A percentile compares a stretch with the other conserved stretches of the same genome.
Conservation (phyloP, 768 basidiomycete species). For the Gloeophyllum trabeum region DNA sequence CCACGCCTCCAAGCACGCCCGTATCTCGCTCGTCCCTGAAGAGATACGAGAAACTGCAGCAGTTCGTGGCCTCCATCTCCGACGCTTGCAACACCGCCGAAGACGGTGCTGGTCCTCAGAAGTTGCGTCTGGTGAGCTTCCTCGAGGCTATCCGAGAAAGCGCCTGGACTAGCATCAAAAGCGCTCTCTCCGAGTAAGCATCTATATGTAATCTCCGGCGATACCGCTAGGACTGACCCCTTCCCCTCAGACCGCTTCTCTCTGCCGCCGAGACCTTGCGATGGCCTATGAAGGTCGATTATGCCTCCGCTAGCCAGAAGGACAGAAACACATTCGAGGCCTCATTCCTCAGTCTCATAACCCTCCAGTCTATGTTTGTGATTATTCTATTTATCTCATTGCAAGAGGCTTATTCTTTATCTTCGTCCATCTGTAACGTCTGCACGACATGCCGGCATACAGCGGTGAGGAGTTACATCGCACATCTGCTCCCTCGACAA, state of each 20-base stretch:
- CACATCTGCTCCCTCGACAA: slow-evolving; percentile 3
- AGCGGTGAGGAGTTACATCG: slow-evolving; percentile 45
- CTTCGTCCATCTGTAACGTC: slow-evolving; percentile 2
- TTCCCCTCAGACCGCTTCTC: slow-evolving; percentile 41
- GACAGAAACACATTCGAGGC: slow-evolving; percentile 59
- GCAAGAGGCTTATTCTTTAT: slow-evolving; percentile 3
- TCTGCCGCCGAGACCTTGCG: slow-evolving; percentile 58
- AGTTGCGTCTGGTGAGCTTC: slow-evolving; percentile 51
- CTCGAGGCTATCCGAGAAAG: slow-evolving; percentile 49
- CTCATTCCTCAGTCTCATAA: slow-evolving; percentile 67
- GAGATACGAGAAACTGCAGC: slow-evolving; percentile 48
- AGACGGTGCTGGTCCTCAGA: slow-evolving; percentile 29
- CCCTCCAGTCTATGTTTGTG: slow-evolving; percentile 69
- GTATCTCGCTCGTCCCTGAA: slow-evolving; percentile 37
- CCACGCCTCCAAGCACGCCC: slow-evolving; percentile 20
- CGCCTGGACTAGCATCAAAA: slow-evolving; percentile 74
- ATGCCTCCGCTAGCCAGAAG: slow-evolving; percentile 33
- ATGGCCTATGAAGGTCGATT: slow-evolving; percentile 81
- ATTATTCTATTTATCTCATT: neutral
- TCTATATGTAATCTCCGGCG: neutral
- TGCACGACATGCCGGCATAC: slow-evolving; percentile 2
- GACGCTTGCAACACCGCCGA: slow-evolving; percentile 33
- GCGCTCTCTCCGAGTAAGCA: slow-evolving; percentile 48
- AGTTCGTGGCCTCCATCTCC: slow-evolving; percentile 42
- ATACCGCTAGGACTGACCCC: slow-evolving; percentile 4